These are phyloP conservation scores for Aspergillus costaricaensis DNA, from an alignment of 2,329 filamentous ascomycete genomes.

Conservation along the genomic window DNA sequence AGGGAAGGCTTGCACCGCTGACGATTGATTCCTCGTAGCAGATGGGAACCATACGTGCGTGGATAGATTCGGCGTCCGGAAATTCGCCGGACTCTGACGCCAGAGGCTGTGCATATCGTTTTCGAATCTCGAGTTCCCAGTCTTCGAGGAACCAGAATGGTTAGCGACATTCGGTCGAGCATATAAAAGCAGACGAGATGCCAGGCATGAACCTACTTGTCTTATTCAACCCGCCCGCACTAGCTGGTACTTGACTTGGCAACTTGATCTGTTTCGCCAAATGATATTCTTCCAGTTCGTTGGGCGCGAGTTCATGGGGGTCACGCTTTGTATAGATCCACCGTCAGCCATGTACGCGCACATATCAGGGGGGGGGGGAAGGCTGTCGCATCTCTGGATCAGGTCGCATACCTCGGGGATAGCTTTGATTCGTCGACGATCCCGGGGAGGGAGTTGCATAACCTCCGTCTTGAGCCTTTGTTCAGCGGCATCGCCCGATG, in stretches of 20 bases:
- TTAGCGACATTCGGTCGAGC: constrained; percentile 23
- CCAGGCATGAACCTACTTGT: constrained; percentile 59
- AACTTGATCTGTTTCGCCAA: constrained; percentile 52
- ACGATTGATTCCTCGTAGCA: constrained; percentile 66
- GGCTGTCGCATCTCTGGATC: neutral
- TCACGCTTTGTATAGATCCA: constrained; percentile 35
- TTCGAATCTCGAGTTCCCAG: constrained; percentile 66
- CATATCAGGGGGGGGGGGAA: neutral
- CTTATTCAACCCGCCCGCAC: constrained; percentile 75
- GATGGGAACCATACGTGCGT: constrained; percentile 63
- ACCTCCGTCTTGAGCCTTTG: constrained; percentile 65
- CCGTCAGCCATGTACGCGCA: constrained; percentile 12
- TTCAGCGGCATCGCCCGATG: constrained; percentile 62
- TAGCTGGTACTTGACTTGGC: constrained; percentile 65
- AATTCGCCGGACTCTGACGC: constrained; percentile 65
- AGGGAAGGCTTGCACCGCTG: constrained; percentile 54
- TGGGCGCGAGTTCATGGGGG: constrained; percentile 32
- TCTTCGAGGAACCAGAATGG: constrained; percentile 37
- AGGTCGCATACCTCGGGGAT: constrained; percentile 50
- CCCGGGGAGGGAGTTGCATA: constrained; percentile 62
- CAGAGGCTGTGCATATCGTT: constrained; percentile 64
- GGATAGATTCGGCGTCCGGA: constrained; percentile 59
- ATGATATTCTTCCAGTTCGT: constrained; percentile 47
- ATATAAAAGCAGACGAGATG: neutral
- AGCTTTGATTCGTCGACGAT: constrained; percentile 60